A percentile compares a stretch with the other conserved stretches of the same genome.
These are phyloP conservation scores for Datura wrightii DNA, from an alignment of 257 asterid species.

Conservation along the genomic window DNA sequence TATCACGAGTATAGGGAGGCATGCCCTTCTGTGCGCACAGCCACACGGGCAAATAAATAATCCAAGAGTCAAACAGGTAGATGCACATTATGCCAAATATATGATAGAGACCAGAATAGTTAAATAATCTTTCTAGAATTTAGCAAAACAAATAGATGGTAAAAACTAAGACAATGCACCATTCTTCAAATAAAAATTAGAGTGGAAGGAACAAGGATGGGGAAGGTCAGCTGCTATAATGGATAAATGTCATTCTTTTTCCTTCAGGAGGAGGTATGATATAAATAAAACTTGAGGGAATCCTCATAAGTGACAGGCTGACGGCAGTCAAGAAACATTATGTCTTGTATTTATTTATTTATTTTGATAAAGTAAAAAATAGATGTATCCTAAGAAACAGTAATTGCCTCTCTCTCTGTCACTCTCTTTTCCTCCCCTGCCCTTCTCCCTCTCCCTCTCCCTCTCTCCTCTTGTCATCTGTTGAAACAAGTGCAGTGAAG, in stretches of 20 bases:
- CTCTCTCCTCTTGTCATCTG: background rate
- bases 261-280: background rate
- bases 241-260: background rate
- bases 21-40: background rate
- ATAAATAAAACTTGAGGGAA: background rate
- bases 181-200: background rate
- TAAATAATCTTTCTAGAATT: background rate
- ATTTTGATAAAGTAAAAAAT: background rate
- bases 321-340: background rate
- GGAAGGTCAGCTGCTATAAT: background rate
- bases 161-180: background rate
- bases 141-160: background rate
- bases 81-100: background rate
- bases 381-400: background rate
- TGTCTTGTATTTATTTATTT: background rate
- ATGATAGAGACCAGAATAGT: background rate
- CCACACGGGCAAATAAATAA: background rate
- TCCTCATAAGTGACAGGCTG: background rate
- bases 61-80: background rate
- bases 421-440: no score
- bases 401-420: background rate
- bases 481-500: background rate
- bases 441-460: background rate
- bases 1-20: background rate
- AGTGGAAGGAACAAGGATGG: background rate